Conservation (phyloP, 2,329 filamentous ascomycete species). For the Aspergillus sp. region DNA sequence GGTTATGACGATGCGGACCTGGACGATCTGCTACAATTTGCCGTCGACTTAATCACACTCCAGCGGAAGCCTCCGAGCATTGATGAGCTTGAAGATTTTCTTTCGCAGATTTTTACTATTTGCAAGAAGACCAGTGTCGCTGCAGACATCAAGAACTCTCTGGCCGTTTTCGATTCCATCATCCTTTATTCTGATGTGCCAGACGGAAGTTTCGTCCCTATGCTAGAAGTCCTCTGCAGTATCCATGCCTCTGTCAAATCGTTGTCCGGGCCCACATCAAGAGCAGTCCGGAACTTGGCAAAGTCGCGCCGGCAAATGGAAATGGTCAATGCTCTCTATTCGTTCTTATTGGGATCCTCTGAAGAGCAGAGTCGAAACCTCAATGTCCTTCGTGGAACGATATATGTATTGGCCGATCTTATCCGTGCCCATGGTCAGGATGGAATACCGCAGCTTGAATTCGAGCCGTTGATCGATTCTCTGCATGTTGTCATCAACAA, state of each 20-base stretch:
- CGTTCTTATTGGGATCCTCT: slow-evolving; percentile 29
- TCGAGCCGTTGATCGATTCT: slow-evolving; percentile 30
- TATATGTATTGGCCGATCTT: slow-evolving; percentile 37
- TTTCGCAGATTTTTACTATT: slow-evolving; percentile 32
- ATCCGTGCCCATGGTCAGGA: slow-evolving; percentile 34
- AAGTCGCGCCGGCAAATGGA: slow-evolving; percentile 33
- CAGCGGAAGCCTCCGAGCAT: slow-evolving; percentile 31
- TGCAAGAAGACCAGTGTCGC: slow-evolving; percentile 37
- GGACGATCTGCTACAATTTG: slow-evolving; percentile 35
- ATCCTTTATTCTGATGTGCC: slow-evolving; percentile 36
- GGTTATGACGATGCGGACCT: slow-evolving; percentile 30
- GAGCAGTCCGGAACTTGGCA: slow-evolving; percentile 36
- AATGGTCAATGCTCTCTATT: slow-evolving; percentile 33
- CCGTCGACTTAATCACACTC: slow-evolving; percentile 37
- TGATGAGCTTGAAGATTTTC: slow-evolving; percentile 31
- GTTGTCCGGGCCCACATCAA: slow-evolving; percentile 36
- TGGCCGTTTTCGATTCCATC: slow-evolving; percentile 37
- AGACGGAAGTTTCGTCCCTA: slow-evolving; percentile 28
- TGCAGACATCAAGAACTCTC: slow-evolving; percentile 36
- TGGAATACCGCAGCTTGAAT: slow-evolving; percentile 32
- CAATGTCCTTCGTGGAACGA: slow-evolving; percentile 34
- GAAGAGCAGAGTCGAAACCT: slow-evolving; percentile 31
- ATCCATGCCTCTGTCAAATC: slow-evolving; percentile 40
- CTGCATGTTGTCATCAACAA: slow-evolving; percentile 28
- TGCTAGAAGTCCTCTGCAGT: slow-evolving; percentile 38